Base-by-base conservation (phyloP, 2,329 filamentous ascomycete genomes). In the Trichoderma guizhouense region DNA sequence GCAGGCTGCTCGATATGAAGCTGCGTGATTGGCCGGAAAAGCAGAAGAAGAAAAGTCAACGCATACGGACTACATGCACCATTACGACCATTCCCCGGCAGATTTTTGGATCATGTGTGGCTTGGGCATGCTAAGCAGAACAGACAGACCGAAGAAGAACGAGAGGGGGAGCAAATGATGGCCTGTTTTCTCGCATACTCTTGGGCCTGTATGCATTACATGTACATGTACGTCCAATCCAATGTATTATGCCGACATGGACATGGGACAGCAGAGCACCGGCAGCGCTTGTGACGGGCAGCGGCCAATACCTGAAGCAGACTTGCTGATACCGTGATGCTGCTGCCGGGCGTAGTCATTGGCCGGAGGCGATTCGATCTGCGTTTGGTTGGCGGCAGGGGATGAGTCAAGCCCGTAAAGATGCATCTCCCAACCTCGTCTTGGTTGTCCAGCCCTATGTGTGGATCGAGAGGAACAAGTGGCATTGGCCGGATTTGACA, bases 1-100 rank as follows among this genome's bases (percentile, higher is more conserved):
- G 24, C 70, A 72, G 70, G 70, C 70, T 72, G 70, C 64, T 36
- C 34, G 58, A 72, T 72, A 68, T 63, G 28, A 66, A 57, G 24
- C 14, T 9, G 7, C 18, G 34, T 66, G 53, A 72, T 72, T 72
- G 70, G 70, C 34, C 26, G 58, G 28, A 26, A 14, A 6, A 26
- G 26, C 14, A 36, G 1, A 51, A 28, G 24, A 36, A 12, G n/a
- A 18, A 69, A 51, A 21, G 7, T 3, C 21, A 47, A 51, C 18
- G 43, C n/a, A 21, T 51, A 51, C 43, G 18, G 18, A n/a, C 43
- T 11, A n/a, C 18, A 47, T 47, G 43, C 43, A 12, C n/a, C 2
- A 51, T 51, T 21, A 51, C 43, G 43, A 9, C 43, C n/a, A 51
- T 51, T 51, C 43, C 39, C 43, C n/a, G n/a, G 47, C 11, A 12